A percentile compares a stretch with the other conserved stretches of the same genome.
These are phyloP conservation scores for Cryptococcus sp. DNA, from an alignment of 1,284 basidiomycete genomes.

Conservation along the genomic window DNA sequence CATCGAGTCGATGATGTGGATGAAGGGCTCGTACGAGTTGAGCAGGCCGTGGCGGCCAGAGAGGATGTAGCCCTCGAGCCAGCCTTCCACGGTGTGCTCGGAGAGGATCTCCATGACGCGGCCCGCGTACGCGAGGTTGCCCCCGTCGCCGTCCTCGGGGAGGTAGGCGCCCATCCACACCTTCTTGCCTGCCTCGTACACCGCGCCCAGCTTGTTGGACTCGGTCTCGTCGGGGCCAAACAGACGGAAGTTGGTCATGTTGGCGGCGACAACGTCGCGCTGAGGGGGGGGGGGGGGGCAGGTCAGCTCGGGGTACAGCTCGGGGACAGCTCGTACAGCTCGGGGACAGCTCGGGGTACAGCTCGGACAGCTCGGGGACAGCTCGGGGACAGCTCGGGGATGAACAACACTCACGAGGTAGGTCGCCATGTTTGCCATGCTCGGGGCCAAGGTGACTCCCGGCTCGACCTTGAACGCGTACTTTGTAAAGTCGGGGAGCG, in stretches of 20 bases:
- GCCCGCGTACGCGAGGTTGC: constrained; percentile 51
- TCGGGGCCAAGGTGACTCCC: constrained; percentile 23
- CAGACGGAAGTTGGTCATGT: constrained; percentile 70
- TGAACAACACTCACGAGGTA: constrained; percentile 17
- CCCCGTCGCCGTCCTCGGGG: constrained; percentile 34
- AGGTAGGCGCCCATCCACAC: constrained; percentile 37
- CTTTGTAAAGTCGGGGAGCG: constrained; percentile 62
- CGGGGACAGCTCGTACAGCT: too few species aligned
- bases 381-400: too few species aligned
- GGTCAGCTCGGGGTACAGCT: too few species aligned
- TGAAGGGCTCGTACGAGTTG: constrained; percentile 83
- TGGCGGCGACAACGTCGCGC: constrained; percentile 59
- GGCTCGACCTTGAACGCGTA: constrained; percentile 50
- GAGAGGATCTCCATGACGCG: constrained; percentile 81
- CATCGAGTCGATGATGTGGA: constrained; percentile 48
- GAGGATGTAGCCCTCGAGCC: constrained; percentile 73
- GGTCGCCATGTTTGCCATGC: constrained; percentile 32
- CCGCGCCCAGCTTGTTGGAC: constrained; percentile 80
- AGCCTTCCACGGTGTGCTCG: constrained; percentile 81
- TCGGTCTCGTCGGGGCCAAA: constrained; percentile 77
- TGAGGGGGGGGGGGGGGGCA: too few species aligned
- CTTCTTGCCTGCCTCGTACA: constrained; percentile 56
- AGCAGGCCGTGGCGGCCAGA: constrained; percentile 71
- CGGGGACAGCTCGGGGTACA: too few species aligned
- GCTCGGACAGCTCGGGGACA: too few species aligned